Evolutionary conservation across 129 eudicot genomes (phyloP).

Genomic region (Artemisia argyi): DNA sequence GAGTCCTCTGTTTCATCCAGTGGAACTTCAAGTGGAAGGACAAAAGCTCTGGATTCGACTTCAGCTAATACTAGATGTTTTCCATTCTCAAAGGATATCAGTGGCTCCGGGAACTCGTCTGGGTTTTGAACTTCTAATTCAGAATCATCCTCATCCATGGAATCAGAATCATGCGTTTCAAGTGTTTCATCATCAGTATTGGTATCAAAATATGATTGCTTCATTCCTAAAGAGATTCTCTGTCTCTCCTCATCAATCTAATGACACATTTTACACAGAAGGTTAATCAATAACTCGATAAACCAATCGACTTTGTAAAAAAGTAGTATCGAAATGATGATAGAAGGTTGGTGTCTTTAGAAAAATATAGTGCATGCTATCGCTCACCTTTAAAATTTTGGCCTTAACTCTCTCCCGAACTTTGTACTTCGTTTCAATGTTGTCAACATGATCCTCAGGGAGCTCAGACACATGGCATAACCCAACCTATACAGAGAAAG

Average conservation of each 20-base stretch:
- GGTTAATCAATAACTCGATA: not conserved
- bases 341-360: not conserved
- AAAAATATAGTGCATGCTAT: no score
- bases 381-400: conserved; percentile 71
- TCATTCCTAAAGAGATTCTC: conserved; percentile 27
- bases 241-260: conserved; percentile 79
- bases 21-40: conserved; percentile 77
- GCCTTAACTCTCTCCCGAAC: conserved; percentile 69
- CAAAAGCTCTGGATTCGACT: conserved; percentile 72
- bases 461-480: conserved; percentile 87
- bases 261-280: conserved; percentile 14
- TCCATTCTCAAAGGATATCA: conserved; percentile 32
- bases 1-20: conserved; percentile 64
- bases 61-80: conserved; percentile 46
- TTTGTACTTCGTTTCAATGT: conserved; percentile 55
- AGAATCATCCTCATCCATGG: conserved; percentile 9
- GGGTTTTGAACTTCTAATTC: conserved; percentile 9
- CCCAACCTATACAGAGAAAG: conserved; percentile 54
- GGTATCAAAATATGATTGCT: no score
- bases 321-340: not conserved
- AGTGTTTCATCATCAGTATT: conserved; percentile 19
- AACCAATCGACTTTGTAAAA: not conserved
- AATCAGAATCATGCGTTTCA: conserved; percentile 36
- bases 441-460: conserved; percentile 61
- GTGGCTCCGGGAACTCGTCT: conserved; percentile 17